Evolutionary conservation across 2,329 filamentous ascomycete genomes (phyloP), one percentile per base, ranked within the genome.

Genomic region (Proliferodiscus dingleyae): DNA sequence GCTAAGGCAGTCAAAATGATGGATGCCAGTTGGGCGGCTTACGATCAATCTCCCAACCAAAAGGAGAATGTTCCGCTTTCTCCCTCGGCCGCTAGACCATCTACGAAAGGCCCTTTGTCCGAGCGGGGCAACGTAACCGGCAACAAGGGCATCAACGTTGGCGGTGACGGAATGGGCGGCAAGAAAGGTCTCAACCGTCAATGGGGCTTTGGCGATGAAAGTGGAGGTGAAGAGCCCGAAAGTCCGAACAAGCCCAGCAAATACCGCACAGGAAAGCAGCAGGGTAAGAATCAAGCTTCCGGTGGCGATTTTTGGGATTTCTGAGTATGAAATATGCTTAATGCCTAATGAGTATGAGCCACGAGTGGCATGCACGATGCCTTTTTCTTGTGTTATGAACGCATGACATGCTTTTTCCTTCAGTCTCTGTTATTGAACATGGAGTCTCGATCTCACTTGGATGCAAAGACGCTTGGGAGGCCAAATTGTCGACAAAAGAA

Each of bases 1-100:
- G 74, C 78, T 64, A 87, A 88, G 68, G 82, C 75, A 3, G 77
- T 87, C 43, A 82, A 85, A 66, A 83, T 80, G 73, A 85, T 89
- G 80, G 78, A 85, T 57, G 70, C 82, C 37, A 79, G 73, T 63
- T 82, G 79, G 80, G 67, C 69, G 1, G 54, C 69, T 10, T 74
- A 78, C 51, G 78, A 81, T 45, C 61, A 73, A 56, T 81, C 78
- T 2, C 76, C 77, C 6, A 64, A 77, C 58, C 74, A 78, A 60
- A 61, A 65, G 47, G 53, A 61, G 18, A 66, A 65, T 36, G 53
- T 59, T 9, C 57, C 62, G 21, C 66, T 41, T 38, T 54, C 44
- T 10, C 47, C 50, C 40, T 49, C 29, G 37, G 40, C 41, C 32
- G 26, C 40, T 2, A 45, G 50, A 29, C 47, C 49, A 40, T 46